Evolutionary conservation across 805 yeast species (phyloP).

Genomic region (Sugiyamaella mastotermitis): DNA sequence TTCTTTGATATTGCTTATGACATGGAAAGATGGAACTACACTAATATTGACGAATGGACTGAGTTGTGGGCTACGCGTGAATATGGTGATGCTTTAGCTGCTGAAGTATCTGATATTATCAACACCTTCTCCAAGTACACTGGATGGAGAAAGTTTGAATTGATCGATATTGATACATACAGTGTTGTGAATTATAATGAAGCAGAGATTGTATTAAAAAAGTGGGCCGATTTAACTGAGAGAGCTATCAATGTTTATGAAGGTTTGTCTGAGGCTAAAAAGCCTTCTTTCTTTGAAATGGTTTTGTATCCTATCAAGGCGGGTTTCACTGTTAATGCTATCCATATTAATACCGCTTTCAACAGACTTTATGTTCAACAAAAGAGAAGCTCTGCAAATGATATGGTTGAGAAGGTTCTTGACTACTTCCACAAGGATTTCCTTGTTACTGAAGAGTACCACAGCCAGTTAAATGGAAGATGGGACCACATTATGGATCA

Average conservation of each 20-base stretch:
- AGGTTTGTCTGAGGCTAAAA: constrained; percentile 1
- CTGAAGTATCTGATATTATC: constrained; percentile 11
- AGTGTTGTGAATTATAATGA: constrained; percentile 15
- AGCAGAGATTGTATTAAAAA: constrained; percentile 12
- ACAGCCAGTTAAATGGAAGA: constrained; percentile 12
- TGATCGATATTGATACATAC: constrained; percentile 10
- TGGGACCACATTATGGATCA: constrained; percentile 18
- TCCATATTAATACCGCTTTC: constrained; percentile 13
- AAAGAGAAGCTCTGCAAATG: constrained; percentile 11
- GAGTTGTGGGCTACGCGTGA: constrained; percentile 12
- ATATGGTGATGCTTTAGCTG: constrained; percentile 8
- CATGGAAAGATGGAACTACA: constrained; percentile 11
- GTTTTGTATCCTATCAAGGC: constrained; percentile 16
- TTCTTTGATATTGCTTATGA: constrained; percentile 21
- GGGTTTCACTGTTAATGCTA: constrained; percentile 9
- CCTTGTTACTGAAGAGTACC: constrained; percentile 11
- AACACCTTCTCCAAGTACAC: constrained; percentile 9
- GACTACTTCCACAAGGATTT: constrained; percentile 5
- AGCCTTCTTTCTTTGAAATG: constrained; percentile 11
- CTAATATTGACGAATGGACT: constrained; percentile 10
- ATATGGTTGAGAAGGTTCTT: constrained; percentile 3
- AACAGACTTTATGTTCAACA: constrained; percentile 15
- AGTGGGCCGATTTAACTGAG: constrained; percentile 9
- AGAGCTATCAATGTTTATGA: constrained; percentile 9
- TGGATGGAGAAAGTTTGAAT: constrained; percentile 17